Evolutionary conservation across 2,329 filamentous ascomycete species (phyloP).

Genomic region (Scopulariopsis brevicaulis): DNA sequence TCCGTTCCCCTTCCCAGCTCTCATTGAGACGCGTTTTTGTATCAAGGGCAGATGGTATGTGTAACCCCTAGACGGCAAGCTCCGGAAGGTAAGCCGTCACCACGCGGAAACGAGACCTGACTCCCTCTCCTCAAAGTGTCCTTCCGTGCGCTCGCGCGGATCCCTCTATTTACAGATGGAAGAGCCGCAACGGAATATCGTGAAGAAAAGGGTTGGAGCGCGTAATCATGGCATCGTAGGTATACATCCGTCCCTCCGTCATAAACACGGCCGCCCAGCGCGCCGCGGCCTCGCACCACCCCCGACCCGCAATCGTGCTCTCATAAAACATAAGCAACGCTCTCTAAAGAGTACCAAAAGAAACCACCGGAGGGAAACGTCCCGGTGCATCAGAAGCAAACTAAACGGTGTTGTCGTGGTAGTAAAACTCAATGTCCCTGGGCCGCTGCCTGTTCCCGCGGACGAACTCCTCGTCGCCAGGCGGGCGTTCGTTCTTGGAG

Average conservation of each 20-base stretch:
- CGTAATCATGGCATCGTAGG: neutral
- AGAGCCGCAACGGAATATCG: neutral
- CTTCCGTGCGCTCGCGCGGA: neutral
- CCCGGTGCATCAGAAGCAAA: neutral
- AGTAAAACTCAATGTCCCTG: slow-evolving; percentile 84
- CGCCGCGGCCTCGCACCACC: no score
- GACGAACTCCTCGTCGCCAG: slow-evolving; percentile 85
- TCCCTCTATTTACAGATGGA: neutral
- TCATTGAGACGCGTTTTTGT: no score
- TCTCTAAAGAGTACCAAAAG: neutral
- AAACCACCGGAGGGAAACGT: neutral
- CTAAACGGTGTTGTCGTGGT: slow-evolving; percentile 76
- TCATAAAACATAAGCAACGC: neutral
- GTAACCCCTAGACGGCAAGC: no score
- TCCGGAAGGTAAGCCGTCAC: no score
- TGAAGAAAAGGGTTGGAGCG: neutral
- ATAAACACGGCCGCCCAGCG: neutral
- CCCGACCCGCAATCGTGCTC: neutral
- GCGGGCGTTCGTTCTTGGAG: slow-evolving; percentile 78
- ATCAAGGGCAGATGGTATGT: no score
- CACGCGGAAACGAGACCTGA: no score
- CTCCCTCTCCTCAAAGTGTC: no score
- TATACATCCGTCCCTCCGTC: neutral
- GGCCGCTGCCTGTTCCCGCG: slow-evolving; percentile 67
- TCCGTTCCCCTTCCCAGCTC: no score